Base-by-base conservation (phyloP, 75 land plant species). In the Pseudotsuga menziesii region DNA sequence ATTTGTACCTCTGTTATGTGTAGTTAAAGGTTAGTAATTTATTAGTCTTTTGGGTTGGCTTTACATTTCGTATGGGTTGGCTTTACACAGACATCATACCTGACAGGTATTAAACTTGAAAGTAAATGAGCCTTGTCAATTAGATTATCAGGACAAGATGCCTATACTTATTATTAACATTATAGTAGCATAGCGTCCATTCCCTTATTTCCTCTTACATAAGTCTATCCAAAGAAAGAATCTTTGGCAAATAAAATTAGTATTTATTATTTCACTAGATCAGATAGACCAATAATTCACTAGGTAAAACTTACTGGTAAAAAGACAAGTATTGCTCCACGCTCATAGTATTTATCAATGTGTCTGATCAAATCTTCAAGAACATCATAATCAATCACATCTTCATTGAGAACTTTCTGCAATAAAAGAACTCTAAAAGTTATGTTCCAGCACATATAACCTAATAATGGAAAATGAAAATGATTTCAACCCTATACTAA, bases 301-400 rank as follows among this genome's bases (percentile, higher is more conserved):
- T 14, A 17, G 62, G 9, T 36, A 29, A 74, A 74, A 54, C 89
- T 83, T 85, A 94, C 98, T 41, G 98, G 98, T 41, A 95, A 79
- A 78, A 95, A 95, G 11, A 95, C 85, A 52, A 95, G 86, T 78
- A 95, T 89, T 72, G 98, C 96, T 60, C 98, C 98, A 76, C 77
- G 79, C 61, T 82, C 83, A 75, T 78, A 88, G 52, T 80, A 80
- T 69, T 91, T 86, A 84, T 95, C 95, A 79, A 95, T 84, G 75
- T 91, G 83, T 58, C 85, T 84, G 11, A 95, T 81, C 72, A 95
- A 75, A 80, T 95, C 96, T 77, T 95, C 98, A 58, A 95, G 87
- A 57, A 95, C 84, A 73, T 95, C 98, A 88, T 89, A 93, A 78
- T 95, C 98, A 81, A 95, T 93, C 69, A 91, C 85, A 84, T 95